Percentiles rank a stretch among this genome's conserved stretches.
Conservation (phyloP, 73 alveolate species). For the Paramecium tetraurelia region DNA sequence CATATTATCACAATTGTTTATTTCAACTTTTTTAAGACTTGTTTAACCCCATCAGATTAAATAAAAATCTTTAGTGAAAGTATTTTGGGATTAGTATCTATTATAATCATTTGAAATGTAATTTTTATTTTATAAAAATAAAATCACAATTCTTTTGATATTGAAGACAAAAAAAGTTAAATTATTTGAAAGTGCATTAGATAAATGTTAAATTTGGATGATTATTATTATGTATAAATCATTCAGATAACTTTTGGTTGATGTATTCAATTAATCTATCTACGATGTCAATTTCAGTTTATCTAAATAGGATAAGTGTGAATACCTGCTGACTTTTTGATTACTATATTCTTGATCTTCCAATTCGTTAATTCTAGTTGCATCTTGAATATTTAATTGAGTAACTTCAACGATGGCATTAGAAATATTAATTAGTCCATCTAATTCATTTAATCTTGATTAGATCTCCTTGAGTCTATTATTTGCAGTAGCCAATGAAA, state of each 20-base stretch:
- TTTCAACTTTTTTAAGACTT: background rate
- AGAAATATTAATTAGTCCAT: conserved; percentile 35
- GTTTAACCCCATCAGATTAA: background rate
- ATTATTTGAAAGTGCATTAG: background rate
- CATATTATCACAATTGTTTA: too few species aligned
- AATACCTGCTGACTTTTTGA: conserved; percentile 47
- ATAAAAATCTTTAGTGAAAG: background rate
- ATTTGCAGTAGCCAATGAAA: conserved; percentile 15
- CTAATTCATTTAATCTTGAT: conserved; percentile 51
- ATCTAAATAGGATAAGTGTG: background rate
- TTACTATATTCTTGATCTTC: background rate
- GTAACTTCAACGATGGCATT: conserved; percentile 52
- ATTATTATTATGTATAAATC: background rate
- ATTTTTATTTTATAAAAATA: too few species aligned
- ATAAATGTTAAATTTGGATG: background rate
- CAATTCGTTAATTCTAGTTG: background rate
- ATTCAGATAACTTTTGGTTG: conserved; percentile 23
- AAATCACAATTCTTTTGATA: too few species aligned
- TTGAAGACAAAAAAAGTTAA: background rate
- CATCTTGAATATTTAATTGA: background rate
- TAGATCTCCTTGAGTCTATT: conserved; percentile 34
- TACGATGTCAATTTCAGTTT: conserved; percentile 46
- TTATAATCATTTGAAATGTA: background rate
- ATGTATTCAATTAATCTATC: conserved; percentile 40
- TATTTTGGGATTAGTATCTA: background rate